Percentiles rank a stretch among this genome's conserved stretches.
Conservation (phyloP, 345 rosid species). For the Populus alba region DNA sequence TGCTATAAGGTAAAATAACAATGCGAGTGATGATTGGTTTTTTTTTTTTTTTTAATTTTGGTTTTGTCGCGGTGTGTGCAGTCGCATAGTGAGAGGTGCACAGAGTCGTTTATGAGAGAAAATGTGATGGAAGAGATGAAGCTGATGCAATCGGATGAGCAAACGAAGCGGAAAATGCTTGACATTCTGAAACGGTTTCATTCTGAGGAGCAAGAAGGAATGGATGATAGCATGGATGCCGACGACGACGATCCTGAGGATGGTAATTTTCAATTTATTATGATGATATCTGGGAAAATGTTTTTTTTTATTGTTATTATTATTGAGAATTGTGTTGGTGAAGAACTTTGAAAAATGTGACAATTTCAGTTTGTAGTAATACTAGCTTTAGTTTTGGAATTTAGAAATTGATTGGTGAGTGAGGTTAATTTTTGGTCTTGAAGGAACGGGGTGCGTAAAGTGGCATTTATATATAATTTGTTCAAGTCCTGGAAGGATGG, state of each 20-base stretch:
- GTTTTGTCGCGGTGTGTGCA: slow-evolving; percentile 9
- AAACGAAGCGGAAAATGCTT: slow-evolving; percentile 65
- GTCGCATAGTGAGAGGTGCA: slow-evolving; percentile 84
- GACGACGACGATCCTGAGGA: slow-evolving; percentile 24
- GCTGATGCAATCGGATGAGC: slow-evolving; percentile 59
- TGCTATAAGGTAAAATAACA: slow-evolving; percentile 45
- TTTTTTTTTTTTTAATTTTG: neutral
- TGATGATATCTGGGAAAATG: neutral
- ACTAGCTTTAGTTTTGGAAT: neutral
- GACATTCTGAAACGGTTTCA: slow-evolving; percentile 75
- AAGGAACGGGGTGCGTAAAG: neutral
- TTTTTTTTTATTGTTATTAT: too few species aligned
- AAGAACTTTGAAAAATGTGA: neutral
- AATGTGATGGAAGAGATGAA: slow-evolving; percentile 74
- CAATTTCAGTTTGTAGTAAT: neutral
- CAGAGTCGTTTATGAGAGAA: slow-evolving; percentile 91
- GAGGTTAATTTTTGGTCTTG: neutral
- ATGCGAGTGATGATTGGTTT: neutral
- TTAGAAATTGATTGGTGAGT: neutral
- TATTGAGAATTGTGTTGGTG: neutral
- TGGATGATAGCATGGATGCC: slow-evolving; percentile 51
- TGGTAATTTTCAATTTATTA: neutral
- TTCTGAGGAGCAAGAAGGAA: slow-evolving; percentile 44
- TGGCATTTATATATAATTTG: neutral
- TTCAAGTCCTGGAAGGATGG: neutral